Evolutionary conservation across 306 rosid genomes (phyloP), one percentile per base, ranked within the genome.

Genomic region (Cucumis cinereus): DNA sequence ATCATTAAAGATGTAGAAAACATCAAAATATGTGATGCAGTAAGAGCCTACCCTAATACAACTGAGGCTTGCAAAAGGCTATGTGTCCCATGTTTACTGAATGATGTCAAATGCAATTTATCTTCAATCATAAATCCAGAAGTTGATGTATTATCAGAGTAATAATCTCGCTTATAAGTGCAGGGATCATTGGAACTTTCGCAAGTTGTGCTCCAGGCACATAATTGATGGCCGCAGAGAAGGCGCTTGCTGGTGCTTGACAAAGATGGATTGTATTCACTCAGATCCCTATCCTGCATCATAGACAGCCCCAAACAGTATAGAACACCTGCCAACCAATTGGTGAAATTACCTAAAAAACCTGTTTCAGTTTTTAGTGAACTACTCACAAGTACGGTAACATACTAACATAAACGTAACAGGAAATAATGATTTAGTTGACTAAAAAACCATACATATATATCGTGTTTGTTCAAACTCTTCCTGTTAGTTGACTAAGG

Each of bases 281-380:
- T 88, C 73, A 90, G 81, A 85, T 90, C 96, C 86, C 85, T 90
- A 87, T 87, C 96, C 96, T 90, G 96, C 96, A 88, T 84, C 83
- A 87, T 82, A 88, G 86, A 86, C 82, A 68, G 88, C 90, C 90
- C 95, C 95, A 80, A 78, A 77, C 30, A 84, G 55, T 81, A 84
- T 86, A 90, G 91, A 85, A 89, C 88, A 84, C 90, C 92, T 90
- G 96, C 92, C 88, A 90, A 88, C 87, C 92, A 90, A 86, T 90
- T 78, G 83, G 69, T 53, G 69, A 85, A 86, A 90, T 83, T 88
- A 90, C 87, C 87, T 84, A 89, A 87, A 84, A 88, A 86, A 90
- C 81, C 82, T 38, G 85, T 77, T 67, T 81, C 80, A 81, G 26
- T 23, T 23, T 22, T 14, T 40, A 24, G 38, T 43, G 38, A 14